phyloP scores from a whole-genome alignment of 495 filamentous ascomycete genomes.

The Hypoxylon intermedium region DNA sequence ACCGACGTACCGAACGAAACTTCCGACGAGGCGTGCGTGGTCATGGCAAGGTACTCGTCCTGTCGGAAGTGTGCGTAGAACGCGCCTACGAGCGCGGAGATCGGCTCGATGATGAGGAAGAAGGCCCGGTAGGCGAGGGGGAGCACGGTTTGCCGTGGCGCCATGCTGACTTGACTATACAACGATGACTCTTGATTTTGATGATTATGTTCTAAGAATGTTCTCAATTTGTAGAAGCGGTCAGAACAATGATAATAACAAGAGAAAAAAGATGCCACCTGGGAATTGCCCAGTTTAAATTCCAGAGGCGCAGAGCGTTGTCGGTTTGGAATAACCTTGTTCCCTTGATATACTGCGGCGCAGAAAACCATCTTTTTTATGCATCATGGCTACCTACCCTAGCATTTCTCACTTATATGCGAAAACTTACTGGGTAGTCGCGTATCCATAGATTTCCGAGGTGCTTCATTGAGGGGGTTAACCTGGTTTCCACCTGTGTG shows the following conservation, averaged over 20 bases:
- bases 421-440: too few relatives aligned
- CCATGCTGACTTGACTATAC: conserved; percentile 31
- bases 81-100: conserved; percentile 70
- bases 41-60: conserved; percentile 65
- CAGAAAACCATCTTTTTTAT: too few relatives aligned
- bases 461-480: too few relatives aligned
- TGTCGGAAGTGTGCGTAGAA: conserved; percentile 65
- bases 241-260: not conserved
- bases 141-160: conserved; percentile 43
- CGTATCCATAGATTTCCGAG: too few relatives aligned
- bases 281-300: conserved; percentile 22
- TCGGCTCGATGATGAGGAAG: conserved; percentile 72
- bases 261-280: conserved; percentile 4
- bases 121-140: conserved; percentile 63
- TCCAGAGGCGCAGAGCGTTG: conserved; percentile 3
- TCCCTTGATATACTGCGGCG: too few relatives aligned
- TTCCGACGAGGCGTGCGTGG: conserved; percentile 51
- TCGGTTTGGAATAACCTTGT: conserved; percentile 31
- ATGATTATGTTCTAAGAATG: not conserved
- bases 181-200: not conserved
- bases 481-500: too few relatives aligned
- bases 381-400: too few relatives aligned
- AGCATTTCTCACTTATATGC: too few relatives aligned
- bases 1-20: conserved; percentile 58
- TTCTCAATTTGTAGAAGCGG: not conserved